Percentiles rank a stretch among this genome's conserved stretches.
Conservation (phyloP, 2,329 filamentous ascomycete species). For the Fusarium nisikadoi region DNA sequence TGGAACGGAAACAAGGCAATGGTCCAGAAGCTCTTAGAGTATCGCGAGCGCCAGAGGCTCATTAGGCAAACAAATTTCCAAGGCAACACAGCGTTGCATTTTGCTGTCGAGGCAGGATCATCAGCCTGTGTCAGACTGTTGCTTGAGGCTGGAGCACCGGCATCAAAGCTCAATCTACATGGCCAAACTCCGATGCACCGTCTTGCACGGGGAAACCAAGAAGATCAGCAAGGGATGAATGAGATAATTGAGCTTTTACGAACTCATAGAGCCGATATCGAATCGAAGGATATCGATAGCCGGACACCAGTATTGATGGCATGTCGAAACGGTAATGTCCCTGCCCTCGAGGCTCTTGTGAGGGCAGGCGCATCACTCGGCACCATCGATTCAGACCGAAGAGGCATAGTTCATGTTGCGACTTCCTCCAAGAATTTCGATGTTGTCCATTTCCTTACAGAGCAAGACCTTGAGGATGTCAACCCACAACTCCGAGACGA, state of each 20-base stretch:
- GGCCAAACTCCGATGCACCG: accelerated
- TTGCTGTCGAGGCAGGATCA: accelerated
- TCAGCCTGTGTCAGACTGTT: not conserved
- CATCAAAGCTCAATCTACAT: accelerated
- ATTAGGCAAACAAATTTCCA: accelerated
- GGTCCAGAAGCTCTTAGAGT: not conserved
- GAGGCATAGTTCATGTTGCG: accelerated
- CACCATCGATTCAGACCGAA: accelerated
- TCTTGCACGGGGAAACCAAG: accelerated
- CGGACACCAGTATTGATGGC: accelerated
- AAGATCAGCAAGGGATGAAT: accelerated
- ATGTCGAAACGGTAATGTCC: accelerated
- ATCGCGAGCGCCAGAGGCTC: not conserved
- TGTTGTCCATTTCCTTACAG: not conserved
- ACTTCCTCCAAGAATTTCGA: accelerated
- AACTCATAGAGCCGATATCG: not conserved
- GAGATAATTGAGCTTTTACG: not conserved
- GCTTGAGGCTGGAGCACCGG: constrained; percentile 16
- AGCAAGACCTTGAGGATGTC: not conserved
- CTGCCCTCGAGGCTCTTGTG: not conserved
- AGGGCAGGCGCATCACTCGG: not conserved
- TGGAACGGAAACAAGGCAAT: accelerated
- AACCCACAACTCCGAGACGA: not conserved
- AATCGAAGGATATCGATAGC: accelerated
- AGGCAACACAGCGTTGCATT: not conserved